Base-by-base conservation (phyloP, 192 early-diverging fungal genomes). In the Backusella morwellensis region DNA sequence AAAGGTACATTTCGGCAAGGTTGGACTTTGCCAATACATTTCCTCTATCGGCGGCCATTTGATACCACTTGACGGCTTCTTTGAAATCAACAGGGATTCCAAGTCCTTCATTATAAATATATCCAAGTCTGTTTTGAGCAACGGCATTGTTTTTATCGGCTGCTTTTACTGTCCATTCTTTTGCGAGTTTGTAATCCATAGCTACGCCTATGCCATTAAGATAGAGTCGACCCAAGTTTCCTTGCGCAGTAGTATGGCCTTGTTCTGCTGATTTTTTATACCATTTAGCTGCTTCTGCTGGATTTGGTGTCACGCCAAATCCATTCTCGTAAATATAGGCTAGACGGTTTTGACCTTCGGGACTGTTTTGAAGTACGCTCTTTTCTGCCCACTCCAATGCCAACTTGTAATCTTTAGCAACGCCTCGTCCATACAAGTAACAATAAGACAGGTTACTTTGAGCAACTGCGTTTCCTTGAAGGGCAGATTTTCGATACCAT, bases 81-180 rank as follows among this genome's bases (percentile, higher is more conserved):
- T 50, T 69, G 6, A 76, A 69, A 72, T 82, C 40, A 32, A 50
- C 47, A 11, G 73, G 52, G 17, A 63, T 52, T 6, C 86, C 83
- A 56, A 84, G 23, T 12, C 88, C 83, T 54, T 79, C 82, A 77
- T 88, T 82, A 11, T 88, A 82, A 35, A 85, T 86, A 47, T 83
- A 83, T 35, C 84, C 87, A 8, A 88, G 75, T 77, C 84, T 75
- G 47, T 84, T 85, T 72, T 86, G 85, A 44, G 85, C 85, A 90
- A 91, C 89, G 11, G 93, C 89, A 79, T 94, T 92, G 78, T 91
- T 89, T 68, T 90, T 83, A 59, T 90, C 76, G 0, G 93, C 92
- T 17, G 93, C 89, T 68, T 86, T 82, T 23, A 88, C 77, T 68
- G 93, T 86, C 82, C 93, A 89, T 35, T 86, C 76, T 1, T 92